phyloP scores from a whole-genome alignment of 2,329 filamentous ascomycete species.

The Sarocladium oryzae region DNA sequence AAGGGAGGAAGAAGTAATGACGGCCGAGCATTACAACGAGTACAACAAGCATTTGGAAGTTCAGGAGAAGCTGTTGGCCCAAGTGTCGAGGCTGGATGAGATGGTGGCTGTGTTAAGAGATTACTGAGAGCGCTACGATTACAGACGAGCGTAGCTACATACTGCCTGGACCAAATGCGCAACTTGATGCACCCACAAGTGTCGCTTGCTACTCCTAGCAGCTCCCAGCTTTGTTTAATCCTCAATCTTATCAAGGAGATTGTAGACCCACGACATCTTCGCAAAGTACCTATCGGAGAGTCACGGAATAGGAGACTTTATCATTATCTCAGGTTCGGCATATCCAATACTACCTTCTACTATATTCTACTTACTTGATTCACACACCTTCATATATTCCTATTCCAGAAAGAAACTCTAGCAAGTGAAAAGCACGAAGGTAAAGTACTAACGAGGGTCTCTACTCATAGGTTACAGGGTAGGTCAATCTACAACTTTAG shows the following conservation, averaged over 20 bases:
- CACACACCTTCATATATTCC: no score
- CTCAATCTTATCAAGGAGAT: no score
- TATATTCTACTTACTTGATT: no score
- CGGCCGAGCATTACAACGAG: constrained; percentile 62
- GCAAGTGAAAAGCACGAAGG: no score
- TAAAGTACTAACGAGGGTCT: no score
- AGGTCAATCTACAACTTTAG: neutral
- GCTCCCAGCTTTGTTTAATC: no score
- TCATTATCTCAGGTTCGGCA: no score
- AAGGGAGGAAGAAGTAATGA: constrained; percentile 74
- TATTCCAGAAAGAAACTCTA: no score
- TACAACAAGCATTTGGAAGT: constrained; percentile 55
- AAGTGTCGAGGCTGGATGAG: constrained; percentile 77
- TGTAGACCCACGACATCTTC: no score
- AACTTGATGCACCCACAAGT: neutral
- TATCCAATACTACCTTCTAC: no score
- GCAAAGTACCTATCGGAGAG: no score
- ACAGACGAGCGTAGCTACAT: constrained; percentile 3
- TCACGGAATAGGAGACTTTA: no score
- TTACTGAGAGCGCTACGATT: constrained; percentile 39
- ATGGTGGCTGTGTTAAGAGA: constrained; percentile 79
- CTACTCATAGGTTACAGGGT: neutral
- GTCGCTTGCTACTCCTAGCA: neutral
- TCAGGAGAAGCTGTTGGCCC: constrained; percentile 67
- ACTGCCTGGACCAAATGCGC: neutral